phyloP scores from a whole-genome alignment of 495 filamentous ascomycete genomes.

The Tuber aestivum region DNA sequence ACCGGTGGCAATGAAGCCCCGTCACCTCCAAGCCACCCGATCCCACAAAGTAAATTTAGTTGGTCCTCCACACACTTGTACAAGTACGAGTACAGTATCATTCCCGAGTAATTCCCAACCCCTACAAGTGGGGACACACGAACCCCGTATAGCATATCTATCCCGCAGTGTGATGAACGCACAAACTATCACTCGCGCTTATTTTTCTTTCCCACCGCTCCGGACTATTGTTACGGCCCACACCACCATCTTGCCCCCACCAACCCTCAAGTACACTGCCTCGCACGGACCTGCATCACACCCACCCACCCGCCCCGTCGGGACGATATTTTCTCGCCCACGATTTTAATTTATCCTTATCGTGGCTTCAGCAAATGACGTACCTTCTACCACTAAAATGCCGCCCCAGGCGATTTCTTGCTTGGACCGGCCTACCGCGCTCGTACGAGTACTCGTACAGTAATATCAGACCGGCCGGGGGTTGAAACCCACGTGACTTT shows the following conservation, averaged over 20 bases:
- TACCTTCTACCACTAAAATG: background rate
- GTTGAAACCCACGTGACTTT: background rate
- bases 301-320: background rate
- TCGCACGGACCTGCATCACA: background rate
- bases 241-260: background rate
- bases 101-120: background rate
- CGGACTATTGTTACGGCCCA: too few relatives aligned
- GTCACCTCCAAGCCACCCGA: background rate
- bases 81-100: too few relatives aligned
- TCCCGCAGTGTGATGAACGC: background rate
- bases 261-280: background rate
- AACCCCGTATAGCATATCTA: background rate
- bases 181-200: conserved; percentile 1
- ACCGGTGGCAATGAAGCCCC: background rate
- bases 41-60: background rate
- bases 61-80: background rate
- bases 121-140: background rate
- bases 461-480: too few relatives aligned
- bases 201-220: background rate
- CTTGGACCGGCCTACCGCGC: background rate
- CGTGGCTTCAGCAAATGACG: background rate
- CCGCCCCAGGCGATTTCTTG: background rate
- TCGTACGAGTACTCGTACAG: too few relatives aligned
- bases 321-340: background rate
- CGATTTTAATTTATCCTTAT: background rate